Evolutionary conservation across 169 alveolate genomes (phyloP), one percentile per base, ranked within the genome.

Genomic region (Cryptosporidium ryanae): DNA sequence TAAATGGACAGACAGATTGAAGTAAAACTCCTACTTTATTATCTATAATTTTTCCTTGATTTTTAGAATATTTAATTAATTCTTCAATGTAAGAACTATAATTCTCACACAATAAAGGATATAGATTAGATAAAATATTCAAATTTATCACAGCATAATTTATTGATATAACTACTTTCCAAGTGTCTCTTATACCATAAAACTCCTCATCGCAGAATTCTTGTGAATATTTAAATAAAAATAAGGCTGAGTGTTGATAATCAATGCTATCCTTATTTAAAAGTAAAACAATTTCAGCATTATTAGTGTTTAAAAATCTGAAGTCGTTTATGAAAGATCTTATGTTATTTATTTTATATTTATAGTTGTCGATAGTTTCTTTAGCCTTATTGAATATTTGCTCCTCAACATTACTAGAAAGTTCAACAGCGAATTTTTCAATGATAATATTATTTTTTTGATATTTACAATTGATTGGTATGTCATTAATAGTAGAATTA

Each of bases 321-420:
- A 68, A n/a, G 31, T 15, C 43, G 52, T 68, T 54, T 18, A 46
- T 29, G 34, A 68, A 68, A 2, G 67, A 68, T 68, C 15, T 68
- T 50, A 68, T 52, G 25, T 68, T 29, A 18, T 5, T 23, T 52
- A 68, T 54, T 12, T 13, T 54, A 68, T 68, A 29, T 18, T 32
- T 18, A 27, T 48, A 23, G 1, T 32, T 55, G 15, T 68, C 83
- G 52, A 68, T 7, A 32, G 52, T 21, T 17, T 55, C 66, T 1
- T 43, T 49, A 17, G 55, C 21, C 2, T 2, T 25, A 12, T 68
- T 27, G 3, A 68, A 27, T 50, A 68, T 68, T n/a, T 68, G 67
- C 10, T 68, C 8, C 2, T 23, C 43, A 5, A 68, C 52, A 68
- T 68, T 29, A 12, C 0, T 29, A 15, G 83, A 27, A 13, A 25